Percentiles rank a stretch among this genome's conserved stretches.
phyloP scores from a whole-genome alignment of 2,329 filamentous ascomycete genomes.

The Periconia sp. region DNA sequence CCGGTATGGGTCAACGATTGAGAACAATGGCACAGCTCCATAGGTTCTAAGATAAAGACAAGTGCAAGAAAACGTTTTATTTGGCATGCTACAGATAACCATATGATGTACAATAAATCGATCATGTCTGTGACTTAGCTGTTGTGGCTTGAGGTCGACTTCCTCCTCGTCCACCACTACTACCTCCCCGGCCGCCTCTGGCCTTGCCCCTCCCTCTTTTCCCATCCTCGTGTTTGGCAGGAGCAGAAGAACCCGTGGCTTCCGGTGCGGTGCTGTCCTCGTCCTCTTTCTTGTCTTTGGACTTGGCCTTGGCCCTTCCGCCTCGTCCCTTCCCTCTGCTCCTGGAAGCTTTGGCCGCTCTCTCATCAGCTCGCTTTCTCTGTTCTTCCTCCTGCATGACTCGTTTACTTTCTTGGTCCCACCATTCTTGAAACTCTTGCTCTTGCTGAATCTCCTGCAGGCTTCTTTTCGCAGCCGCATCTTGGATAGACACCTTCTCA shows the following conservation, averaged over 20 bases:
- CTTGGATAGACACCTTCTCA: slow-evolving; percentile 79
- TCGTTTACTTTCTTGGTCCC: slow-evolving; percentile 80
- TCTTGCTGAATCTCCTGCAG: slow-evolving; percentile 95
- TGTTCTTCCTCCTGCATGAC: slow-evolving; percentile 63
- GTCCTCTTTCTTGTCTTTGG: slow-evolving; percentile 29
- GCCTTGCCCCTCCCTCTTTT: slow-evolving; percentile 18
- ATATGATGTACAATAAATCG: neutral
- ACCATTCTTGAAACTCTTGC: slow-evolving; percentile 96
- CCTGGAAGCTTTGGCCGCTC: slow-evolving; percentile 22
- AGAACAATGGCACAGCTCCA: too few relatives aligned
- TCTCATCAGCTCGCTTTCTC: slow-evolving; percentile 40
- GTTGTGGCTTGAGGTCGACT: slow-evolving; percentile 11
- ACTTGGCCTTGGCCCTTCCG: slow-evolving; percentile 22
- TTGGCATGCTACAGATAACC: neutral
- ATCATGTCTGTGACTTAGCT: neutral
- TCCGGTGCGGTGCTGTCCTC: slow-evolving; percentile 6
- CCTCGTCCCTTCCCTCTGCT: slow-evolving; percentile 31
- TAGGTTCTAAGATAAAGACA: too few relatives aligned
- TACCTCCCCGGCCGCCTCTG: slow-evolving; percentile 14
- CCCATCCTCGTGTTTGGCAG: slow-evolving; percentile 13
- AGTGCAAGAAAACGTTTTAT: too few relatives aligned
- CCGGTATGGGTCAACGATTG: too few relatives aligned
- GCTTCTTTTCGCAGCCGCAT: slow-evolving; percentile 84
- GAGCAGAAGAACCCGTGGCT: slow-evolving; percentile 6
- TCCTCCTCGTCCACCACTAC: slow-evolving; percentile 27